Evolutionary conservation across 73 alveolate genomes (phyloP).

Genomic region (Effrenium voratum): DNA sequence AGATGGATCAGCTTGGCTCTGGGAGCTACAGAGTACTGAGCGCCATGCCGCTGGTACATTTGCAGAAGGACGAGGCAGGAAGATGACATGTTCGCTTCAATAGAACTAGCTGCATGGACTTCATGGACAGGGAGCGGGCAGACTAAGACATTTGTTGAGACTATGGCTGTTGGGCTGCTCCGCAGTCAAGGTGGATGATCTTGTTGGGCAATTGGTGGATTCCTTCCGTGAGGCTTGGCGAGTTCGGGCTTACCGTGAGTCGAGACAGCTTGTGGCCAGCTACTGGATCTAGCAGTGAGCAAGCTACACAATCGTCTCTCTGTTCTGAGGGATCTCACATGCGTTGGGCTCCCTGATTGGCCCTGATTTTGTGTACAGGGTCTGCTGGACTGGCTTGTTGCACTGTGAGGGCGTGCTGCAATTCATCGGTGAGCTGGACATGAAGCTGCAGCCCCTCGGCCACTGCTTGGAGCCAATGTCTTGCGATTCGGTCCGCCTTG

Average conservation of each 20-base stretch:
- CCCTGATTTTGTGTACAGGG: no score
- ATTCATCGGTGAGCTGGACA: constrained; percentile 56
- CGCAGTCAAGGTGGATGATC: constrained; percentile 69
- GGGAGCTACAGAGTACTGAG: no score
- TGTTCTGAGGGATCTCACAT: background rate
- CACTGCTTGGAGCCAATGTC: no score
- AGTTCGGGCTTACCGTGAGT: no score
- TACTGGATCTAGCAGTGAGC: background rate
- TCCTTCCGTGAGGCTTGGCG: constrained; percentile 45
- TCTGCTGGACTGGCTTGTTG: no score
- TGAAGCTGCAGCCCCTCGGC: constrained; percentile 36
- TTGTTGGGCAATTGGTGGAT: constrained; percentile 48
- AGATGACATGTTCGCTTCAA: no score
- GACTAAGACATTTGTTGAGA: no score
- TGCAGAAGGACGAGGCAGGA: constrained; percentile 7
- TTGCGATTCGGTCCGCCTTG: background rate
- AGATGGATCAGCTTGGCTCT: no score
- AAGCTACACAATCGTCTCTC: background rate
- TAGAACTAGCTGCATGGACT: no score
- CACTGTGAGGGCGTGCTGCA: constrained; percentile 64
- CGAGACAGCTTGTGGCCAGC: background rate
- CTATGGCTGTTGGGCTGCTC: no score
- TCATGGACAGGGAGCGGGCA: no score
- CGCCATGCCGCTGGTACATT: background rate
- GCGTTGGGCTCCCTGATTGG: no score